A percentile compares a stretch with the other conserved stretches of the same genome.
These are phyloP conservation scores for Sclerotinia sclerotiorum DNA, from an alignment of 2,329 filamentous ascomycete genomes.

Conservation along the genomic window DNA sequence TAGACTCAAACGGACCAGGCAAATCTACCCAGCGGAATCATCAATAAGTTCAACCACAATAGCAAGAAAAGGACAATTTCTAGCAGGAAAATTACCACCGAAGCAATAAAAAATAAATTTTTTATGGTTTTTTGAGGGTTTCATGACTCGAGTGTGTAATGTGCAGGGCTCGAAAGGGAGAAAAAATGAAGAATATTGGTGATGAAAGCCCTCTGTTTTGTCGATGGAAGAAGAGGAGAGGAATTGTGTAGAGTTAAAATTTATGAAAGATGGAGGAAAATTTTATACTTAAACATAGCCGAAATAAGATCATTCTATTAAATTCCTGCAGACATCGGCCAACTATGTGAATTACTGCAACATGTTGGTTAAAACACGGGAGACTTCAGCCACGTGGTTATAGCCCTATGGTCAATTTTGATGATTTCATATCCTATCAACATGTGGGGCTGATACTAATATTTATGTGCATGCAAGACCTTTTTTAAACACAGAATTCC, in stretches of 20 bases:
- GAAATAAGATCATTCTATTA: neutral
- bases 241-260: neutral
- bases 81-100: no score
- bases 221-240: neutral
- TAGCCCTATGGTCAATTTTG: no score
- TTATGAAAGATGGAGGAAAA: neutral
- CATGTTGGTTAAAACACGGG: no score
- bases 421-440: neutral
- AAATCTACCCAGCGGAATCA: no score
- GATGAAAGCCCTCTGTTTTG: neutral
- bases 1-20: no score
- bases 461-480: neutral
- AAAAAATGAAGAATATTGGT: neutral
- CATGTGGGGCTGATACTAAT: neutral
- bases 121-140: neutral
- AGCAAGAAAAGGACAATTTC: no score
- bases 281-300: neutral
- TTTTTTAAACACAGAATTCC: neutral
- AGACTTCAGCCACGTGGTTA: no score
- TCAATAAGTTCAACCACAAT: no score
- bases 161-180: accelerated
- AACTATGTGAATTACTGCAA: neutral
- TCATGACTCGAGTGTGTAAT: neutral
- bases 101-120: neutral
- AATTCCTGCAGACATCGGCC: neutral